Conservation (phyloP, 805 yeast genomes). For the Saccharomycopsis babjevae region DNA sequence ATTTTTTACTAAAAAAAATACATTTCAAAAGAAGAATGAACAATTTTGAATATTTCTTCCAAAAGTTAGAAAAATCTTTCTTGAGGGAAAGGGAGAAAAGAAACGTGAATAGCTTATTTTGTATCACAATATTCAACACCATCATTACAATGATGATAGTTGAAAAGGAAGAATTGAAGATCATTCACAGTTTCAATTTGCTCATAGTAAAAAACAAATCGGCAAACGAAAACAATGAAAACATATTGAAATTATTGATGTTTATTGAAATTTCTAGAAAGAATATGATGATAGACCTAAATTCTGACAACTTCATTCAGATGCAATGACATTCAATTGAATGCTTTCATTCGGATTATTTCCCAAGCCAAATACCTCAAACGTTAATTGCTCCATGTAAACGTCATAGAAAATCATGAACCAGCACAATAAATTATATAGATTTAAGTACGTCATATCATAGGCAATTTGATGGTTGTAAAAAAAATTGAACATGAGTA, state of each 20-base stretch:
- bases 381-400: conserved; percentile 7
- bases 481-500: conserved; percentile 9
- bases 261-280: not conserved
- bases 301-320: not conserved
- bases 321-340: not conserved
- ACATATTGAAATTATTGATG: conserved; percentile 2
- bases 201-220: not conserved
- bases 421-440: conserved; percentile 14
- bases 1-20: not conserved
- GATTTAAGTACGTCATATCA: conserved; percentile 14
- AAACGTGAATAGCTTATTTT: not conserved
- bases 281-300: not conserved
- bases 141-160: not conserved
- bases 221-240: not conserved
- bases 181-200: not conserved
- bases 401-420: conserved; percentile 10
- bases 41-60: not conserved
- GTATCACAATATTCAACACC: not conserved
- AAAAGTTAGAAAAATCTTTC: not conserved
- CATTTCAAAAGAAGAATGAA: not conserved
- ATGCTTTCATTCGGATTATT: not conserved
- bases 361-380: conserved; percentile 9
- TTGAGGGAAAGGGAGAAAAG: not conserved
- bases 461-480: conserved; percentile 18
- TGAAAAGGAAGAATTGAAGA: not conserved